Evolutionary conservation across 2,329 filamentous ascomycete genomes (phyloP).

Genomic region (Cadophora sp.): DNA sequence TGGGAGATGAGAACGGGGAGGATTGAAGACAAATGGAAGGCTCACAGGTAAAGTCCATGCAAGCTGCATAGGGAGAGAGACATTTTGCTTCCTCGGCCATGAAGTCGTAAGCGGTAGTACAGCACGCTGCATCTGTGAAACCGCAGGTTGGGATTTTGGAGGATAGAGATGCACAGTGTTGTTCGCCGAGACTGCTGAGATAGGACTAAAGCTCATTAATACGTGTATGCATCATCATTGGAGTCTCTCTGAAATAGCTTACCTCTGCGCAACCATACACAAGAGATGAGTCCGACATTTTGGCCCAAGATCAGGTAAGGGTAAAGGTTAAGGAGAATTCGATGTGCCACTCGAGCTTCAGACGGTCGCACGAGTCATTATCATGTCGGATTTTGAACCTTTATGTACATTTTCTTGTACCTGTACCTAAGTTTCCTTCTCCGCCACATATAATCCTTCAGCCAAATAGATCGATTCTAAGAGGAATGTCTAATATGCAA

Average conservation of each 20-base stretch:
- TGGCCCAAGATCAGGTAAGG: background rate
- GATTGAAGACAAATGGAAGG: too few species aligned
- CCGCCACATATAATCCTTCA: background rate
- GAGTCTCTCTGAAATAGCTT: background rate
- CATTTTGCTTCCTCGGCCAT: background rate
- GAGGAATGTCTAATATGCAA: background rate
- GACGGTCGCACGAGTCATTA: background rate
- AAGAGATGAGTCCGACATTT: background rate
- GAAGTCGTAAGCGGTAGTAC: background rate
- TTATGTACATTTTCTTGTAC: background rate
- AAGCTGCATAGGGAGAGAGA: background rate
- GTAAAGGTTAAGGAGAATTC: background rate
- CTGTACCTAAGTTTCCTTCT: background rate
- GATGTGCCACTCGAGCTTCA: background rate
- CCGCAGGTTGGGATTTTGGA: background rate
- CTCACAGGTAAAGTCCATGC: background rate
- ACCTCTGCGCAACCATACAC: background rate
- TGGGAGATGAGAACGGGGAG: too few species aligned
- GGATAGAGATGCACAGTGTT: background rate
- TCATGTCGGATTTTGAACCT: background rate
- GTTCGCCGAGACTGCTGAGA: background rate
- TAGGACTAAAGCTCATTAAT: background rate
- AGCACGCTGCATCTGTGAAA: conserved; percentile 4
- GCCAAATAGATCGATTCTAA: background rate
- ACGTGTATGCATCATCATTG: background rate